Base-by-base conservation (phyloP, 352 stramenopile genomes). In the Phytophthora ramorum region DNA sequence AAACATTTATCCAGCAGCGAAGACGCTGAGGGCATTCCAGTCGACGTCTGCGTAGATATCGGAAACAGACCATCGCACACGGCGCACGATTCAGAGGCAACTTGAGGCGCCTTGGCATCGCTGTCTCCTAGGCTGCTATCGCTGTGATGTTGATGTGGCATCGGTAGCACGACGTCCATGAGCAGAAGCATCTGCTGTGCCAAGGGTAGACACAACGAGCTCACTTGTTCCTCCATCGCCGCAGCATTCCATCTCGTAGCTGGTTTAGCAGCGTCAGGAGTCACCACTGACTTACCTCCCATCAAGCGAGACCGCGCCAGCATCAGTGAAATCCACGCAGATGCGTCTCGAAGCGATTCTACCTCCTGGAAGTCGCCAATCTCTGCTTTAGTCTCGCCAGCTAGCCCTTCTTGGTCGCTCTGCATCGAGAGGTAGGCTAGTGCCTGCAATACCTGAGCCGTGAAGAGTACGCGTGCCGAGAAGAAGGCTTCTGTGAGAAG, bases 41-140 rank as follows among this genome's bases (percentile, higher is more conserved):
- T 66, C 38, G 63, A 54, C 16, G 55, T 55, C 4, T 48, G 38
- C 24, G 48, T 49, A 19, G 56, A 56, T 13, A 61, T 28, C 24
- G 61, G 47, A 47, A 82, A 89, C 5, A 91, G 38, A n/a, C 79
- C 85, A 60, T 93, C 85, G 28, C 85, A 93, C 2, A 93, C 77
- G 9, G 79, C 79, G 48, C 85, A 91, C 17, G 72, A 73, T 46
- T 79, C 67, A 1, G 54, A 59, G 10, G 38, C 22, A 58, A 59
- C 41, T n/a, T 59, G 50, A 10, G 53, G 44, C 12, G 41, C 16
- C 26, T 56, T 60, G 16, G 49, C 45, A 8, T 56, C 41, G 17
- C 26, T 48, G 6, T 52, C 47, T 12, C 50, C 46, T 14, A 51
- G 52, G 14, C 10, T 64, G 38, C 35, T 56, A 49, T 69, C 56